These are phyloP conservation scores for Russula compacta DNA, from an alignment of 768 basidiomycete genomes.

Conservation along the genomic window DNA sequence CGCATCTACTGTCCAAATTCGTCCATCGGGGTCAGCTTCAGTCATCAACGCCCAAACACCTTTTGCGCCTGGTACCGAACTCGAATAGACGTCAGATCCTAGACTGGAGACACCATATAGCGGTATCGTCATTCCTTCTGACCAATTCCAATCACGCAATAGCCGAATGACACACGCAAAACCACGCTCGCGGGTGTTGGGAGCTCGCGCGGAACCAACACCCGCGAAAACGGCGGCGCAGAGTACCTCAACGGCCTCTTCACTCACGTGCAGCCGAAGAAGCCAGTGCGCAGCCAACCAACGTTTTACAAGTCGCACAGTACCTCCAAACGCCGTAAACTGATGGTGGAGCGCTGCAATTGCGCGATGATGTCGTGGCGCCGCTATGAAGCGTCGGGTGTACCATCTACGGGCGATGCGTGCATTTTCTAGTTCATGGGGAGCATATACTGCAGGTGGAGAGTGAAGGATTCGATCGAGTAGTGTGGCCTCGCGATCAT, in stretches of 20 bases:
- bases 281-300: conserved; percentile 93
- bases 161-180: conserved; percentile 68
- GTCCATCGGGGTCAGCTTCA: conserved; percentile 63
- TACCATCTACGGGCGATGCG: conserved; percentile 51
- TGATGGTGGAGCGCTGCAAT: conserved; percentile 73
- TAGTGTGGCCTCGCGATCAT: conserved; percentile 75
- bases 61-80: conserved; percentile 31
- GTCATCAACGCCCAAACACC: conserved; percentile 76
- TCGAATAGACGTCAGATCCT: conserved; percentile 18
- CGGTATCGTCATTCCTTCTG: conserved; percentile 63
- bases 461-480: conserved; percentile 57
- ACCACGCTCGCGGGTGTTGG: conserved; percentile 70
- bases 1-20: conserved; percentile 62
- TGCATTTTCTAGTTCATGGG: conserved; percentile 47
- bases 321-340: conserved; percentile 70
- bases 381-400: conserved; percentile 63
- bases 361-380: conserved; percentile 78
- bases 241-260: conserved; percentile 78
- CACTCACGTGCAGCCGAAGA: conserved; percentile 58
- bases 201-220: conserved; percentile 39
- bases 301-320: conserved; percentile 81
- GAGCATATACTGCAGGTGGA: conserved; percentile 28
- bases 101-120: conserved; percentile 43
- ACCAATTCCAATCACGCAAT: conserved; percentile 80
- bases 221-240: conserved; percentile 71